Base-by-base conservation (phyloP, 23 red algal genomes). In the Chondrus crispus region DNA sequence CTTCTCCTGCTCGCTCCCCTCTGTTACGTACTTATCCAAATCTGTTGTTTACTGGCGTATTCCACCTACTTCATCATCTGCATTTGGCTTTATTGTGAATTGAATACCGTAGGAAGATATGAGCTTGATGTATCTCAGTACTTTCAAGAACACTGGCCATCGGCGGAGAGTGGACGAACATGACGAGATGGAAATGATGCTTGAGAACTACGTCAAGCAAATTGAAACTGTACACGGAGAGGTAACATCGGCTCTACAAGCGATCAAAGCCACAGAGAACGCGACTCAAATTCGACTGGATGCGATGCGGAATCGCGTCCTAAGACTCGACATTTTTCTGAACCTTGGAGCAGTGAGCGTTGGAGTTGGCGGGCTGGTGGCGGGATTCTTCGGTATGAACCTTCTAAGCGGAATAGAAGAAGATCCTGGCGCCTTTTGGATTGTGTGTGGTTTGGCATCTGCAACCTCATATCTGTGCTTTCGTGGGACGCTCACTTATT, bases 181-280 rank as follows among this genome's bases (percentile, higher is more conserved):
- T 85, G 97, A 99, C 38, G 97, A 99, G 68, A 80, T 99, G 14
- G 97, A 99, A 73, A 99, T 99, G 97, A 99, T 99, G 97, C 51
- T 99, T 39, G 97, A 99, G 73, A 96, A 92, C 42, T 99, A 99
- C 69, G 79, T 99, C 44, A 99, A 99, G 85, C 94, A 96, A 82
- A 84, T 99, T 46, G 97, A 99, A 45, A 91, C 93, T 2, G 81
- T 99, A 26, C 46, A 85, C 20, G 85, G 85, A 29, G 97, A 99
- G 82, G 85, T 99, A 16, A 78, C 46, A 28, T 83, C 94, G 20
- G 76, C 85, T 6, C 45, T 93, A 42, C 94, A 88, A 40, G 93
- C 94, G 13, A 83, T 99, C 49, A 89, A 95, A 63, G 70, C 86
- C 24, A 99, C 97, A 29, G 97, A 99, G 63, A 95, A 96, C 68